These are phyloP conservation scores for Camellia sinensis DNA, from an alignment of 148 eudicot genomes.

Conservation along the genomic window DNA sequence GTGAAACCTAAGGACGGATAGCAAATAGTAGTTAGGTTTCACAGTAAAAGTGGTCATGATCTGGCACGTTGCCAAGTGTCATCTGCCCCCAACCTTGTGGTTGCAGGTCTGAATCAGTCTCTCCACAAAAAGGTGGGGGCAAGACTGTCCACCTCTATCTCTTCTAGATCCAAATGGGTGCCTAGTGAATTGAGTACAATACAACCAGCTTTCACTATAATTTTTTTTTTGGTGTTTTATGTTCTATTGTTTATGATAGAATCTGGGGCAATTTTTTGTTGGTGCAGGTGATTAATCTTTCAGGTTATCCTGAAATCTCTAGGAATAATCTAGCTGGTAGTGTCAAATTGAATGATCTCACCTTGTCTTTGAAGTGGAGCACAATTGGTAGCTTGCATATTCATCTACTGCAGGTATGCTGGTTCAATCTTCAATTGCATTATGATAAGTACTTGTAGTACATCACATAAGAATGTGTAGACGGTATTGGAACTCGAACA, in stretches of 20 bases:
- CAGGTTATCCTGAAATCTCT: conserved; percentile 64
- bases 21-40: background rate
- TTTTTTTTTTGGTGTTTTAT: background rate
- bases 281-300: conserved; percentile 54
- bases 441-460: background rate
- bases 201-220: no score
- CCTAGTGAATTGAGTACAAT: no score
- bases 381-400: conserved; percentile 60
- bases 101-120: no score
- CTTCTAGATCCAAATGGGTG: no score
- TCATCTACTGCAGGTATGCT: conserved; percentile 55
- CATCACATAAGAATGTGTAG: background rate
- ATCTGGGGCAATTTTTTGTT: conserved; percentile 11
- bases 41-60: background rate
- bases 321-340: conserved; percentile 60
- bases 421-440: background rate
- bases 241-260: background rate
- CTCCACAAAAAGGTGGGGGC: no score
- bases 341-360: conserved; percentile 47
- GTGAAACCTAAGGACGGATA: background rate
- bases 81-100: no score
- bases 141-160: no score
- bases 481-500: background rate
- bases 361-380: conserved; percentile 76
- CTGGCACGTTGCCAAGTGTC: no score